Conservation (phyloP, 352 stramenopile species). For the Globisporangium mamillatum region DNA sequence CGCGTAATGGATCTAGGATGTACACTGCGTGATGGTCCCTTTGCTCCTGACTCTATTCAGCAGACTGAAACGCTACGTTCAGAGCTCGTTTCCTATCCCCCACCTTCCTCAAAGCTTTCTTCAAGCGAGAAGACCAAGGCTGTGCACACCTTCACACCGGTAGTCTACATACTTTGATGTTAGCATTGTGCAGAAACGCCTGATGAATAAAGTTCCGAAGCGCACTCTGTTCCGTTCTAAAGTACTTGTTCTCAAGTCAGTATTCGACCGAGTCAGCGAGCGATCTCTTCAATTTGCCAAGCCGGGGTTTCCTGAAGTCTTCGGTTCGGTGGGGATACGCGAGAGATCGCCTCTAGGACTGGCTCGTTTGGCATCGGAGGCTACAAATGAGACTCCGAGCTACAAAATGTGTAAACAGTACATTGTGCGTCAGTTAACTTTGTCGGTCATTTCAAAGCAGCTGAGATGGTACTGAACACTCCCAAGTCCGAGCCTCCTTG, state of each 20-base stretch:
- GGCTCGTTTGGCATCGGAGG: background rate
- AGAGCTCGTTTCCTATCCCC: background rate
- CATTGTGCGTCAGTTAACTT: no score
- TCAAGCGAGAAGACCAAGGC: background rate
- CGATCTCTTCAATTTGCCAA: background rate
- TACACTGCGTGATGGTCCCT: background rate
- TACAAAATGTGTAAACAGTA: no score
- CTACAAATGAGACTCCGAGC: background rate
- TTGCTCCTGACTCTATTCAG: background rate
- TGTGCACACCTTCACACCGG: no score
- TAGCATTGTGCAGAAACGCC: background rate
- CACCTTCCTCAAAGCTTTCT: background rate
- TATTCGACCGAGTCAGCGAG: background rate
- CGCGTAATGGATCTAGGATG: background rate
- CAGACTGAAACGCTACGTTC: background rate
- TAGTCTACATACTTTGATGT: background rate
- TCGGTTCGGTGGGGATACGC: background rate
- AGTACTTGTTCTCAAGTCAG: background rate
- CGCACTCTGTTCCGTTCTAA: background rate
- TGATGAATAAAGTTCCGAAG: background rate
- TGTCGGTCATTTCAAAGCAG: no score
- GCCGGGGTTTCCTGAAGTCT: background rate
- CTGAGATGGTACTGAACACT: no score
- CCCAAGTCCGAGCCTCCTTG: no score
- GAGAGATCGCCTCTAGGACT: background rate